phyloP scores from a whole-genome alignment of 306 rosid species.

The Spatholobus suberectus region DNA sequence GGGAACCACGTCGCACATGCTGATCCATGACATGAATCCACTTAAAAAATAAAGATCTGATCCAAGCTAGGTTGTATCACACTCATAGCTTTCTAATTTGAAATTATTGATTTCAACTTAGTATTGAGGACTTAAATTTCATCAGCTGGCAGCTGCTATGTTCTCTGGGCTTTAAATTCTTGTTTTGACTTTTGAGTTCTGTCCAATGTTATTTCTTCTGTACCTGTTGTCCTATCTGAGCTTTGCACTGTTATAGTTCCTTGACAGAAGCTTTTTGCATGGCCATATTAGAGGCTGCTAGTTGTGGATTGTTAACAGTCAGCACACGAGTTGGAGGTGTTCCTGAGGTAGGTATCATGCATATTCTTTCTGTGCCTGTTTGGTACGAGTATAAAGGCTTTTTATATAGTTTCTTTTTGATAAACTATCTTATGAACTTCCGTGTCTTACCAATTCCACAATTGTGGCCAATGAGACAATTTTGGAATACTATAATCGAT shows the following conservation, averaged over 20 bases:
- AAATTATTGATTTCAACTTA: conserved; percentile 17
- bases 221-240: background rate
- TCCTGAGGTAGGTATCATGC: conserved; percentile 67
- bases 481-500: background rate
- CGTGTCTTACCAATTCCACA: background rate
- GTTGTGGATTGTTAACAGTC: conserved; percentile 90
- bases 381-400: background rate
- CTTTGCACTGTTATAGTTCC: conserved; percentile 54
- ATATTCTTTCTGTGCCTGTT: conserved; percentile 20
- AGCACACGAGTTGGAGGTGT: conserved; percentile 93
- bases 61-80: conserved; percentile 1
- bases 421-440: background rate
- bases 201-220: conserved; percentile 10
- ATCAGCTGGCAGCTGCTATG: conserved; percentile 7
- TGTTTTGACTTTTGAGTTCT: conserved; percentile 9
- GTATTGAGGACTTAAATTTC: conserved; percentile 16
- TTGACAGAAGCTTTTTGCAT: conserved; percentile 93
- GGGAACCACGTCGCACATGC: background rate
- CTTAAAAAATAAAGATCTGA: conserved; percentile 12
- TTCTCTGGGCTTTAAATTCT: background rate
- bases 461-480: background rate
- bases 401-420: background rate
- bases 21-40: conserved; percentile 13
- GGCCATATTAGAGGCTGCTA: conserved; percentile 91
- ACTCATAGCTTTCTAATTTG: background rate